Percentiles rank a stretch among this genome's conserved stretches.
Evolutionary conservation across 805 yeast genomes (phyloP).

Genomic region (Candida krabiensis): DNA sequence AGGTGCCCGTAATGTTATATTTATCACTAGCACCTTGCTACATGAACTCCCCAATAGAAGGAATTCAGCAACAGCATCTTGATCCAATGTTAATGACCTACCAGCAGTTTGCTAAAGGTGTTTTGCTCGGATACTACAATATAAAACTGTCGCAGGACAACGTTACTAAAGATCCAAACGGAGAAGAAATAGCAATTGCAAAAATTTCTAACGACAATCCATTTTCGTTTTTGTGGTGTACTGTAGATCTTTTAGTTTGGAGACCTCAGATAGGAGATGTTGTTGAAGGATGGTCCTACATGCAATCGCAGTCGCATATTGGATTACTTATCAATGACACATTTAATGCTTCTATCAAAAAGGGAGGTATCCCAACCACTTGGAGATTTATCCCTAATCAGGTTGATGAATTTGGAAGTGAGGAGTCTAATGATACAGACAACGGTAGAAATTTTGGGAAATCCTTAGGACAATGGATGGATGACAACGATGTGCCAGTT

Average conservation of each 20-base stretch:
- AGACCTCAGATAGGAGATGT: constrained; percentile 84
- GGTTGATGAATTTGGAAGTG: constrained; percentile 50
- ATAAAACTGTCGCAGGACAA: constrained; percentile 51
- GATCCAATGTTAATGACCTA: constrained; percentile 89
- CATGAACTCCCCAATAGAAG: constrained; percentile 66
- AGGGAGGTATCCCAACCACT: constrained; percentile 75
- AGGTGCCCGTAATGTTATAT: constrained; percentile 60
- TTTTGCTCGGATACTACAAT: constrained; percentile 77
- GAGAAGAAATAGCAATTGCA: constrained; percentile 49
- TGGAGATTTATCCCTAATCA: constrained; percentile 88
- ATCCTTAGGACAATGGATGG: constrained; percentile 87
- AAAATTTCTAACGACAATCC: constrained; percentile 79
- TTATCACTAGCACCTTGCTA: constrained; percentile 88
- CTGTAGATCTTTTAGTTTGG: constrained; percentile 85
- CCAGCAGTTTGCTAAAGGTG: constrained; percentile 71
- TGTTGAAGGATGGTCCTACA: constrained; percentile 82
- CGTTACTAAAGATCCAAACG: constrained; percentile 38
- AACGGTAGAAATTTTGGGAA: constrained; percentile 24
- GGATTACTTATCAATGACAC: constrained; percentile 90
- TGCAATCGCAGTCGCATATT: constrained; percentile 94
- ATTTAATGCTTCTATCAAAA: constrained; percentile 89
- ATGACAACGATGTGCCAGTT: constrained; percentile 66
- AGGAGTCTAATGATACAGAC: constrained; percentile 21
- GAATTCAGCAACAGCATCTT: constrained; percentile 82
- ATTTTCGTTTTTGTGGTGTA: constrained; percentile 83